Base-by-base conservation (phyloP, 202 grass and related monocot genomes). In the Saccharum hybrid region DNA sequence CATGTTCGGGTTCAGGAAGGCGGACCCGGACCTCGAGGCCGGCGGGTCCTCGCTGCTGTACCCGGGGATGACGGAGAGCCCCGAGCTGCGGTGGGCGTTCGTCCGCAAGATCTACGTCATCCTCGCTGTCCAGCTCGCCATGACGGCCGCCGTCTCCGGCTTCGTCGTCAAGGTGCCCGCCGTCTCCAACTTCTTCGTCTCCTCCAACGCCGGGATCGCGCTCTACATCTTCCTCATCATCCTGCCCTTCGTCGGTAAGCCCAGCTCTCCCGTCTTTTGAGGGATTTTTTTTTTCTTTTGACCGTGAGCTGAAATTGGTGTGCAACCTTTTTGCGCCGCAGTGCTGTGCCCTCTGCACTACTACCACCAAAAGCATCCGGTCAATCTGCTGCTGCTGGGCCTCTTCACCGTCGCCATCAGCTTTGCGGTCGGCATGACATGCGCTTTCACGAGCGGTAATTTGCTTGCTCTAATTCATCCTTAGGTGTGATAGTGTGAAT, bases 101-200 rank as follows among this genome's bases (percentile, higher is more conserved):
- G 92, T 94, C 82, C 87, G 83, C 41, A 97, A 97, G 94, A 94
- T 97, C 82, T 97, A 97, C 86, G 72, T 73, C 88, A 94, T 94
- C 84, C 71, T 97, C 75, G 71, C 94, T 49, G 3, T 97, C 0
- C 92, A 97, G 84, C 71, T 97, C 52, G 84, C 75, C 48, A 71
- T 97, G 78, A 97, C 94, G 1, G 92, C 87, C 33, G 85, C 85
- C 65, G 90, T 97, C 4, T 74, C 92, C 0, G 88, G 33, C 4
- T 84, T 94, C 51, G 90, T 97, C 39, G 92, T 93, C 82, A 87
- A 78, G 37, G 88, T 97, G 48, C 83, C 59, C 37, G 75, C 86
- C 40, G 77, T 97, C 72, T 79, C 92, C 13, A 49, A 86, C 11
- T 94, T 97, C 82, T 89, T 97, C 90, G 84, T 94, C 80, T 93